Evolutionary conservation across 2,329 filamentous ascomycete genomes (phyloP).

Genomic region (Sporothrix brasiliensis): DNA sequence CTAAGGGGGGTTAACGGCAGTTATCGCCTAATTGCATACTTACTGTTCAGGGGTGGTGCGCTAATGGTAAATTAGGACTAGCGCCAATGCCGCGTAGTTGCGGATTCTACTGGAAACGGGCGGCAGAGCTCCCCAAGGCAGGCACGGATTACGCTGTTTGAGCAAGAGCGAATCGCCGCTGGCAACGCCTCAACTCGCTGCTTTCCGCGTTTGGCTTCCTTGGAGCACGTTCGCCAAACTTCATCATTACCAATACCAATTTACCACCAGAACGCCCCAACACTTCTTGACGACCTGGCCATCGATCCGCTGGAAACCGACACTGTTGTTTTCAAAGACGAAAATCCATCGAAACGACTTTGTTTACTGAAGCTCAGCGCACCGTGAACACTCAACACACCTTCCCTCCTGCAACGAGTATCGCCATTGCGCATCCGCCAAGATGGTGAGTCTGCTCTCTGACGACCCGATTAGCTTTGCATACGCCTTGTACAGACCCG

Average conservation of each 20-base stretch:
- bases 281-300: not conserved
- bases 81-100: constrained; percentile 34
- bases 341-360: not conserved
- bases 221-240: constrained; percentile 6
- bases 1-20: not conserved
- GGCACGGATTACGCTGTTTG: constrained; percentile 35
- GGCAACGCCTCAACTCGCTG: constrained; percentile 16
- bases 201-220: constrained; percentile 20
- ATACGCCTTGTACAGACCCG: not conserved
- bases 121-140: constrained; percentile 35
- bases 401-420: constrained; percentile 7
- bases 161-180: constrained; percentile 25
- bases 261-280: constrained; percentile 2
- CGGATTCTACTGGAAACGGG: constrained; percentile 30
- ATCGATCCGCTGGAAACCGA: not conserved
- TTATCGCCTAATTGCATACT: constrained; percentile 17
- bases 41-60: constrained; percentile 16
- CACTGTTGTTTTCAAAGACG: not conserved
- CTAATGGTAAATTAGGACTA: constrained; percentile 28
- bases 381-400: not conserved
- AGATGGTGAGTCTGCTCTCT: constrained; percentile 46
- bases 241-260: constrained; percentile 13
- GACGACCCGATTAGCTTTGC: not conserved
- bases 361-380: constrained; percentile 4
- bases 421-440: constrained; percentile 34